Base-by-base conservation (phyloP, 2,329 filamentous ascomycete genomes). In the Leptoxyphium fumago region DNA sequence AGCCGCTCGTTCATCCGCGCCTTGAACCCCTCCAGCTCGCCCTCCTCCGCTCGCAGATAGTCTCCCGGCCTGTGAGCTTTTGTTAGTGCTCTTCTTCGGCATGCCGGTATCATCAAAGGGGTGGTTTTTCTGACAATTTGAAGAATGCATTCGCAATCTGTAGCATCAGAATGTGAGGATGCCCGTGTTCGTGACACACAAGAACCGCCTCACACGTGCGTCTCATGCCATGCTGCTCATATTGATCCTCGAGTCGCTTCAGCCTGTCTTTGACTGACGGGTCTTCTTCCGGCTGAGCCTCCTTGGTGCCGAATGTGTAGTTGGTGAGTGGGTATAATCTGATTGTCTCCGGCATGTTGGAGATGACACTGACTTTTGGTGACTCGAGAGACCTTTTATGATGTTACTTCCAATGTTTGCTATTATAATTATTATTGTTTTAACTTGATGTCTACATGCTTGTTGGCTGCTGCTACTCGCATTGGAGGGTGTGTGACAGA, bases 61-160 rank as follows among this genome's bases (percentile, higher is more conserved):
- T 96, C 91, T 46, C 91, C 91, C 0, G 91, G 91, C 41, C 77
- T 80, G 49, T 21, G n/a, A 10, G 14, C 29, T 39, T 39, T 14
- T 41, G 40, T 40, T 2, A 4, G 13, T 36, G 11, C 5, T 15
- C 4, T 3, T 36, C 4, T 26, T 26, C 4, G 21, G 21, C n/a
- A n/a, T 26, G 21, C 21, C 7, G 21, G 7, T 26, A 7, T 7
- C 21, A 26, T 26, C 7, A n/a, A n/a, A n/a, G n/a, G n/a, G n/a
- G n/a, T n/a, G n/a, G n/a, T n/a, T 3, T 9, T n/a, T 59, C 70
- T 13, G 66, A 80, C 63, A 98, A 76, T 70, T 98, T 98, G 72
- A 98, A 98, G 70, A 98, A 98, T 18, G 91, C 89, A 64, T 98
- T 98, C 43, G 91, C 91, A 58, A 98, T 98, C 72, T 98, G 91